Conservation (phyloP, 2,329 filamentous ascomycete species). For the Parascedosporium putredinis region DNA sequence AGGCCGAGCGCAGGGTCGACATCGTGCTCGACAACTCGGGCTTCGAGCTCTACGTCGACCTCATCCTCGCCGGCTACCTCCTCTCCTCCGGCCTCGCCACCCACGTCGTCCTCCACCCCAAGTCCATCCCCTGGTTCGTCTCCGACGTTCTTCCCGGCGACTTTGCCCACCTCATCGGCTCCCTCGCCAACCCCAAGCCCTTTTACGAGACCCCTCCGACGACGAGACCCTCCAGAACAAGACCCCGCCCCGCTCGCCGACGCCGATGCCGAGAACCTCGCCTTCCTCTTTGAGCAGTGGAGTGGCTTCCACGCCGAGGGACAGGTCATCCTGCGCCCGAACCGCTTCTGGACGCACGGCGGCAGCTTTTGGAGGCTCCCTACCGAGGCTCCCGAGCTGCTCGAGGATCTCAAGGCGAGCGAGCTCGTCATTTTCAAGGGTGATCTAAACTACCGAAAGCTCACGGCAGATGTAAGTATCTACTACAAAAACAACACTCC, state of each 20-base stretch:
- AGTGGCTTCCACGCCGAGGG: conserved; percentile 70
- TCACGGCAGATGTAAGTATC: conserved; percentile 70
- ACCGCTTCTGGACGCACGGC: conserved; percentile 81
- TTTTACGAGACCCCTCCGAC: conserved; percentile 70
- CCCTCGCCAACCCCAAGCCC: conserved; percentile 61
- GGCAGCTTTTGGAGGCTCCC: conserved; percentile 88
- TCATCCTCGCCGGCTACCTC: conserved; percentile 84
- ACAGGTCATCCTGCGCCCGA: conserved; percentile 70
- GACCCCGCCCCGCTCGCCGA: conserved; percentile 52
- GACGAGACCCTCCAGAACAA: conserved; percentile 50
- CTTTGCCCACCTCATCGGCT: conserved; percentile 71
- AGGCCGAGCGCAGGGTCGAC: conserved; percentile 68
- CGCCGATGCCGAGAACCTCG: conserved; percentile 54
- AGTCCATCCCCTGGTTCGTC: conserved; percentile 96
- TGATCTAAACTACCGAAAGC: conserved; percentile 90
- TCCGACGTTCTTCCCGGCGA: conserved; percentile 85
- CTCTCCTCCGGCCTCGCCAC: conserved; percentile 78
- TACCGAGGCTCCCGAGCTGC: conserved; percentile 52
- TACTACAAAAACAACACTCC: not conserved
- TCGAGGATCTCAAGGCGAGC: conserved; percentile 68
- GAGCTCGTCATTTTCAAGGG: conserved; percentile 95
- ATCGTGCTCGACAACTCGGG: conserved; percentile 96
- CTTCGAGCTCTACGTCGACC: conserved; percentile 92
- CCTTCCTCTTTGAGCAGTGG: conserved; percentile 77
- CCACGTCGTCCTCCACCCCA: conserved; percentile 79